phyloP scores from a whole-genome alignment of 2,329 filamentous ascomycete species.

The Lecanoromycetidae sp. region DNA sequence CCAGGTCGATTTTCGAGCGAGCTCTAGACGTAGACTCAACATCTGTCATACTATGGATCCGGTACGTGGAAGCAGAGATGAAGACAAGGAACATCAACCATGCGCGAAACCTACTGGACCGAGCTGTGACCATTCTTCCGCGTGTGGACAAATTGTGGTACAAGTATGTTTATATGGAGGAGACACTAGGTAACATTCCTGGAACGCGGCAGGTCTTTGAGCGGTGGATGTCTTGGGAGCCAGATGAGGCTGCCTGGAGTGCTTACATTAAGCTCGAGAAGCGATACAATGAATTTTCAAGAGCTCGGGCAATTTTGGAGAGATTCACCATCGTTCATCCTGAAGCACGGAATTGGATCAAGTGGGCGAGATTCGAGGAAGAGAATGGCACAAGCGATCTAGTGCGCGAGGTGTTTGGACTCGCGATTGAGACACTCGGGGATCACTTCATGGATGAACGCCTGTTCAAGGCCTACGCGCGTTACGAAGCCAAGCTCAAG shows the following conservation, averaged over 20 bases:
- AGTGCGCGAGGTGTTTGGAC: constrained; percentile 82
- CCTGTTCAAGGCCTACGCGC: constrained; percentile 89
- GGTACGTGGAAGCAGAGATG: constrained; percentile 95
- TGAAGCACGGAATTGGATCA: constrained; percentile 94
- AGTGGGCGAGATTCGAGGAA: constrained; percentile 95
- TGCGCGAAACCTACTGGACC: constrained; percentile 83
- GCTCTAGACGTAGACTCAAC: constrained; percentile 86
- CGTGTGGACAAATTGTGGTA: constrained; percentile 96
- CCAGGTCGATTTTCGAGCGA: constrained; percentile 85
- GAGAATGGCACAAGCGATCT: constrained; percentile 85
- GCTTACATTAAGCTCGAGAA: constrained; percentile 97
- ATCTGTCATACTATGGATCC: constrained; percentile 74
- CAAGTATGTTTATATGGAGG: constrained; percentile 98
- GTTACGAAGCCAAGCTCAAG: constrained; percentile 87
- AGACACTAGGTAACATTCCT: constrained; percentile 88
- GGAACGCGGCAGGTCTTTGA: constrained; percentile 92
- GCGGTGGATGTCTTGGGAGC: constrained; percentile 97
- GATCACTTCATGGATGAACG: constrained; percentile 95
- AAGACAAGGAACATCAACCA: constrained; percentile 92
- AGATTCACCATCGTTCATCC: constrained; percentile 87
- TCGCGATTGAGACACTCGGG: constrained; percentile 75
- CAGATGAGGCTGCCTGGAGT: constrained; percentile 88
- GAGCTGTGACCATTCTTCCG: constrained; percentile 84
- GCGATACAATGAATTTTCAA: constrained; percentile 80
- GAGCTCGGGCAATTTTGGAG: constrained; percentile 80